Base-by-base conservation (phyloP, 2,329 filamentous ascomycete genomes). In the Aspergillus latus region DNA sequence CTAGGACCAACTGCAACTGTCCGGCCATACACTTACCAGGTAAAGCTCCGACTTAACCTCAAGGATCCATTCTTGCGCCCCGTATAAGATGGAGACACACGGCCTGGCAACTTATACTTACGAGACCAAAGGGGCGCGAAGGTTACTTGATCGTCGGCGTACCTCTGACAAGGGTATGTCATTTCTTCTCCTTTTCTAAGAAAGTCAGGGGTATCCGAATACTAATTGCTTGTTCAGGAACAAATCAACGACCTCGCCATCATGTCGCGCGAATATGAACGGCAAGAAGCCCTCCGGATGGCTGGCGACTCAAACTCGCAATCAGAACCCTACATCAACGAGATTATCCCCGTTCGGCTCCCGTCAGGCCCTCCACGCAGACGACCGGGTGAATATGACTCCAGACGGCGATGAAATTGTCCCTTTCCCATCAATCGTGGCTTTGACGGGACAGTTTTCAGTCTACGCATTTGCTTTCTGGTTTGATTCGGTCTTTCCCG, bases 181-280 rank as follows among this genome's bases (percentile, higher is more conserved):
- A 45, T 51, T 49, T 36, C 28, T 16, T 16, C n/a, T 36, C 49
- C n/a, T 32, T 11, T 21, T 34, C 21, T 21, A 42, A 13, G n/a
- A 11, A 21, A 5, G 10, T 15, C 7, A 26, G 21, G 13, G 32
- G 8, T 49, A 39, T 29, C 39, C 7, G 32, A 16, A 8, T n/a
- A 26, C 59, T 66, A 49, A 67, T 52, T 10, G 26, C 37, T 43
- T 3, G 3, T 42, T 16, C 58, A 80, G 78, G 72, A 76, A 65
- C 78, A 80, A 76, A 80, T 80, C 58, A 74, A 79, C 57, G 78
- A 80, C 58, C 69, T 80, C n/a, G 71, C 72, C 49, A 66, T 67
- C 29, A 75, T 79, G 68, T 79, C 77, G 9, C 66, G 73, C 50
- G 75, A 79, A 60, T 80, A 80, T 61, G 78, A 80, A 62, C 70